Evolutionary conservation across 768 basidiomycete genomes (phyloP), one percentile per base, ranked within the genome.

Genomic region (Lactarius sanguifluus): DNA sequence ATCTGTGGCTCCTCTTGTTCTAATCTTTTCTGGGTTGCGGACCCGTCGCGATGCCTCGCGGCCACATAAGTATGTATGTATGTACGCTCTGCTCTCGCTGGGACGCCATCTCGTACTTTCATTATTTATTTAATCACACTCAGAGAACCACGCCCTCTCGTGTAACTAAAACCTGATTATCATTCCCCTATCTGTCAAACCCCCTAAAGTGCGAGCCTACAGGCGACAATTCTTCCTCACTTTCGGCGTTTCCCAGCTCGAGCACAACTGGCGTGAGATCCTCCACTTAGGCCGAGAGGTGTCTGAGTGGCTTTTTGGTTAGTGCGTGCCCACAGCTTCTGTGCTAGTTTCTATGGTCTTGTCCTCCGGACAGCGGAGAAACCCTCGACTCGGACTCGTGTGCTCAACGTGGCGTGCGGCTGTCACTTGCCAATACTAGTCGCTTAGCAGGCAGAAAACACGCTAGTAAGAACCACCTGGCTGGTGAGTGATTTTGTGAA

Each of bases 51-150:
- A 52, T 41, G 58, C 58, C 18, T 50, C 41, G 58, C 66, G 62
- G 57, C 62, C 58, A 45, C 59, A 41, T 67, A 67, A 67, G 66
- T 67, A 67, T 67, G 62, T 67, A 67, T 67, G 58, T 67, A 67
- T 67, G 66, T 67, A 67, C 62, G 66, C 66, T 64, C 61, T 62
- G 57, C 65, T 54, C 30, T 66, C 65, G 65, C 61, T 45, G 65
- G 65, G 61, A 62, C 65, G 38, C 65, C 65, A 57, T 59, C 57
- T 59, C 65, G 65, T 66, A 66, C 61, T 54, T 66, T 66, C 61
- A 66, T 62, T 52, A 36, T 66, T 66, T 66, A 66, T 66, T 66
- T 66, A 66, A 66, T 66, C 25, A 62, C 41, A 56, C 7, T 57
- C 65, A 66, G 65, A 66, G 61, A 66, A 43, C 65, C 65, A 59